Evolutionary conservation across 169 alveolate species (phyloP), one percentile per base, ranked within the genome.

Genomic region (Fabrea salina): DNA sequence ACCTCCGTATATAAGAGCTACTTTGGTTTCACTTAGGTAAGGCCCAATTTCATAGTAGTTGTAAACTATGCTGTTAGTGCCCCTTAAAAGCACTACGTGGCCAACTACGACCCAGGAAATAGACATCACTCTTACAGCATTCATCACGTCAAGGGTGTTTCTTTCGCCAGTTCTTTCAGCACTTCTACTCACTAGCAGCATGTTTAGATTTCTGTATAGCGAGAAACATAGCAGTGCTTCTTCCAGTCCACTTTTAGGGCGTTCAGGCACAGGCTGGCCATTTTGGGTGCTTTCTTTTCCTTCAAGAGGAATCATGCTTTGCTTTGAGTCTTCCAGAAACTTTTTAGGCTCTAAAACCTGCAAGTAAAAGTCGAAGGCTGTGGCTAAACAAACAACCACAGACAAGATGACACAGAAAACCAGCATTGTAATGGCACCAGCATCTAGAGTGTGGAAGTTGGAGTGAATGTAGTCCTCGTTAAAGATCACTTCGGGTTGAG

Each of bases 101-200:
- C 79, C 79, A 2, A 70, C 27, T 16, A 70, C 49, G 22, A 70
- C 79, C 79, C 79, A 70, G 32, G 75, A n/a, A 3, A 74, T 53
- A 13, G 50, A n/a, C 27, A 74, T 3, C 0, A 74, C 81, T 33
- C 81, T 50, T 33, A 74, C 57, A n/a, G 56, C 75, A 74, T 74
- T 74, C 22, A 74, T 35, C 3, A 74, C 13, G 22, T 74, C 74
- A 27, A 74, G 8, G 13, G 41, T 19, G 43, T 70, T 66, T 44
- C 22, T 64, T 40, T 64, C 19, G 13, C 75, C 75, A 16, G 41
- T 51, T 37, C 54, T 33, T 37, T 33, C 50, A 19, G 35, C 43
- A 5, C 75, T 33, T 19, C 75, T 32, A 5, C 75, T 64, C 1
- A 40, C 30, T 13, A 64, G 19, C 30, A 64, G 57, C 30, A 19